Percentiles rank a stretch among this genome's conserved stretches.
Conservation (phyloP, 2,329 filamentous ascomycete genomes). For the Talaromyces sp. region DNA sequence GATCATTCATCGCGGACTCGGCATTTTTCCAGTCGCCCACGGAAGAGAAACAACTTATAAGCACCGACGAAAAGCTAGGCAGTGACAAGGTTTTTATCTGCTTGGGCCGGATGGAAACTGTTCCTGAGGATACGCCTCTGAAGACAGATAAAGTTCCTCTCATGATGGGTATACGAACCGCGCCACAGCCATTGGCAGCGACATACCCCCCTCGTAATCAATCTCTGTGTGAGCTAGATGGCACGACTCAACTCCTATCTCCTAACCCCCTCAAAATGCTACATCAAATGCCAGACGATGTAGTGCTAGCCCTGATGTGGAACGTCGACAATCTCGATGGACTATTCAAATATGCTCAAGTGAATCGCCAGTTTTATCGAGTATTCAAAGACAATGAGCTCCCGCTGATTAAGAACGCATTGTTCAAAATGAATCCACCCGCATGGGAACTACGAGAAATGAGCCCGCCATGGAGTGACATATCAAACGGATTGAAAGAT, state of each 20-base stretch:
- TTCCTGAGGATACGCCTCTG: neutral
- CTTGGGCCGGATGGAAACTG: slow-evolving; percentile 4
- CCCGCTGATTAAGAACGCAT: slow-evolving; percentile 46
- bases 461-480: slow-evolving; percentile 47
- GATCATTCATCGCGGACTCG: slow-evolving; percentile 10
- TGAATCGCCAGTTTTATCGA: slow-evolving; percentile 53
- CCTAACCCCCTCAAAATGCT: slow-evolving; percentile 31
- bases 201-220: neutral
- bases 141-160: slow-evolving; percentile 12
- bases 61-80: neutral
- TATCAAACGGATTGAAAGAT: slow-evolving; percentile 37
- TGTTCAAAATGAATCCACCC: slow-evolving; percentile 51
- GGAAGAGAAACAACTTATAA: neutral
- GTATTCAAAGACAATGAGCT: slow-evolving; percentile 56
- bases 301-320: slow-evolving; percentile 50
- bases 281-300: slow-evolving; percentile 42
- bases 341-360: slow-evolving; percentile 50
- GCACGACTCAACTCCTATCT: slow-evolving; percentile 20
- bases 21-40: slow-evolving; percentile 2
- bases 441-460: slow-evolving; percentile 59
- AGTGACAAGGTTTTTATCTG: slow-evolving; percentile 10
- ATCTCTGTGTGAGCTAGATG: slow-evolving; percentile 32
- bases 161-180: neutral
- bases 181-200: neutral
- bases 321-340: slow-evolving; percentile 49